Base-by-base conservation (phyloP, 768 basidiomycete genomes). In the Hebeloma cylindrosporum region DNA sequence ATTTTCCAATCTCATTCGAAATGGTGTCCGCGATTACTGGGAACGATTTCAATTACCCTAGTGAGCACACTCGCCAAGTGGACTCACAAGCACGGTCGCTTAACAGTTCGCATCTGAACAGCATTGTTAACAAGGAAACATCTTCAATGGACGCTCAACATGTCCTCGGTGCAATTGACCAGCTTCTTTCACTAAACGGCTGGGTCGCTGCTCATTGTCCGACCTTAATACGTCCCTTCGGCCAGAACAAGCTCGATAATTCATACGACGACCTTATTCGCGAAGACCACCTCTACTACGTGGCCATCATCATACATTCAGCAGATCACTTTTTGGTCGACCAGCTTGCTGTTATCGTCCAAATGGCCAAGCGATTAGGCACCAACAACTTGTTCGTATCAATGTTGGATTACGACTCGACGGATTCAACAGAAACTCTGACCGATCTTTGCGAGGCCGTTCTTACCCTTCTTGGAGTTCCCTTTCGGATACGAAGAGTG, bases 271-370 rank as follows among this genome's bases (percentile, higher is more conserved):
- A 94, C 65, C 83, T 99, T 50, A 82, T 86, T 18, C 76, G 75
- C 25, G 79, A 86, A 41, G 84, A 90, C 55, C 84, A 87, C 53
- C 74, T 97, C 13, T 99, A 97, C 73, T 99, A 85, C 64, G 79
- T 99, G 51, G 94, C 92, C 45, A 87, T 98, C 55, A 81, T 94
- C 52, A 88, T 99, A 33, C 95, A 99, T 65, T 95, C 93, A 3
- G 96, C 96, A 2, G 96, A 99, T 72, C 96, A 99, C 63, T 99
- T 99, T 71, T 81, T 98, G 42, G 90, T 97, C 53, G 96, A 98
- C 70, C 96, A 99, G 64, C 83, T 99, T 34, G 92, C 96, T 14
- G 91, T 96, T 56, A 98, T 99, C 53, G 88, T 99, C 7, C 96
- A 99, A 63, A 80, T 99, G 60, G 90, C 90, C 0, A 85, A 85